A percentile compares a stretch with the other conserved stretches of the same genome.
These are phyloP conservation scores for Thalassiosira livingstoniorum DNA, from an alignment of 352 stramenopile species.

Conservation along the genomic window DNA sequence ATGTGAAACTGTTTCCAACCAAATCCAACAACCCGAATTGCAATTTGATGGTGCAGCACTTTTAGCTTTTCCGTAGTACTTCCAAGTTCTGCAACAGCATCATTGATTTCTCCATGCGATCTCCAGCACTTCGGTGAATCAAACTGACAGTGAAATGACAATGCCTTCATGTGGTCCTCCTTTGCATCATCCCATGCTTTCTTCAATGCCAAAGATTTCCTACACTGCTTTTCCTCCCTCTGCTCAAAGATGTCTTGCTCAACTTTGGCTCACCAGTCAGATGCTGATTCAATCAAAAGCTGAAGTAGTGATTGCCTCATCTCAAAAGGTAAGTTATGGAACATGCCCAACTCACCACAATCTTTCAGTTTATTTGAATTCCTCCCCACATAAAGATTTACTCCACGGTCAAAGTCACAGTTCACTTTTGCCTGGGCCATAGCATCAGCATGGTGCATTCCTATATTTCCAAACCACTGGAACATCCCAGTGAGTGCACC, in stretches of 20 bases:
- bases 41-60: neutral
- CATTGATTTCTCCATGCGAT: neutral
- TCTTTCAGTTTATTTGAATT: neutral
- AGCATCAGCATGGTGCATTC: neutral
- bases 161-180: neutral
- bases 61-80: neutral
- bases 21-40: neutral
- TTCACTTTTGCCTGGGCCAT: neutral
- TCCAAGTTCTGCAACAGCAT: neutral
- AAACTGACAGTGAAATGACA: neutral
- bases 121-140: neutral
- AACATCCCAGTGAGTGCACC: neutral
- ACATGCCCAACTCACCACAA: neutral
- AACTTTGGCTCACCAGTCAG: neutral
- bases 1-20: neutral
- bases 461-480: neutral
- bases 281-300: neutral
- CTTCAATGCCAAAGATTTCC: too few species aligned
- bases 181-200: neutral
- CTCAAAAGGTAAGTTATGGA: neutral
- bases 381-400: neutral
- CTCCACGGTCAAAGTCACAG: neutral
- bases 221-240: neutral
- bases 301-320: neutral
- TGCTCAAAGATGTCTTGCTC: neutral